Evolutionary conservation across 805 yeast species (phyloP), one percentile per base, ranked within the genome.

Genomic region (Ascoidea tarda): DNA sequence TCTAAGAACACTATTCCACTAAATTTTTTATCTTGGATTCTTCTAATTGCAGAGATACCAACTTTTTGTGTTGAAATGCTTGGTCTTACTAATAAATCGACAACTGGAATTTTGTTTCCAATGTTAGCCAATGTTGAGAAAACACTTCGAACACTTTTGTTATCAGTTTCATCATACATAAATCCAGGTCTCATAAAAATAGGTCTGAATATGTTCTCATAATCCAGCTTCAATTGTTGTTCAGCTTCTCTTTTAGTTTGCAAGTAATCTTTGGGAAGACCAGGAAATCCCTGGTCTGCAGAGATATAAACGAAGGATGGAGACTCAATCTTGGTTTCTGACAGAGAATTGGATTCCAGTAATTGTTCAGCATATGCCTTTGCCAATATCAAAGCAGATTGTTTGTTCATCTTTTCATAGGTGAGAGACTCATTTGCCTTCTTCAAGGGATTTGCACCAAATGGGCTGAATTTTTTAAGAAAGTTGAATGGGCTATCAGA

Each of bases 191-290:
- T 73, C 66, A 86, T 56, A 14, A 84, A 63, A 1, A 89, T 78
- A 0, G 84, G 69, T 53, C 91, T 73, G 31, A 86, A 68, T 1
- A 63, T 63, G 2, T 65, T 62, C n/a, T 70, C 67, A 21, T 76
- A 68, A 32, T 71, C 63, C 28, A 21, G 28, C 52, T 64, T 51
- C 21, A 79, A 64, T 58, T 78, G 82, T 31, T 65, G 64, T 63
- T 89, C 97, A 0, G 96, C 91, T 54, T 74, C 79, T 58, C 96
- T 69, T 60, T 89, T 89, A 28, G 93, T 79, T 6, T 74, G 71
- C 44, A 89, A 78, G 64, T 89, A 89, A 1, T 83, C 89, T 0
- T 68, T 60, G 1, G 93, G 91, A 5, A 85, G 67, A 28, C 82
- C 66, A 0, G 90, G 88, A 51, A 79, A 76, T 52, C 82, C 82